Evolutionary conservation across 306 rosid species (phyloP), one percentile per base, ranked within the genome.

Genomic region (Coriaria nepalensis): DNA sequence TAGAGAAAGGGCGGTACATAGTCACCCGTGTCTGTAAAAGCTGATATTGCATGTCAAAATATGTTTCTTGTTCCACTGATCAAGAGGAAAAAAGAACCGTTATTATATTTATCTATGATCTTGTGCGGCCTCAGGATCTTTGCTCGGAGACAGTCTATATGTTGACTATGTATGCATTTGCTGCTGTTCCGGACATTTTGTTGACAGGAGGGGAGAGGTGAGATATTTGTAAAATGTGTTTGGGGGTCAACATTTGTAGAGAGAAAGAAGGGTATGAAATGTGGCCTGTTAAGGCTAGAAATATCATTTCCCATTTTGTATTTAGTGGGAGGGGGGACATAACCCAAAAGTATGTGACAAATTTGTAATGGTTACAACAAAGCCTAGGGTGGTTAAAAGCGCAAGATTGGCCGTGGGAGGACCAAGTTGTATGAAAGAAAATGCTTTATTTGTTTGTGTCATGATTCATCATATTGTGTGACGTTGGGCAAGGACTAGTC

Each of bases 1-100:
- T 88, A 44, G 95, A 80, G 67, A 83, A 78, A 63, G 96, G 96
- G 62, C 77, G 95, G 55, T 83, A 88, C 57, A 78, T 88, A 60
- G 77, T 77, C 38, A 78, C 96, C 4, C 78, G 79, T 5, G 69
- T 80, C 35, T 69, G 64, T 68, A 76, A 72, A 64, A 64, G 50
- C 36, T 74, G 69, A 59, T 70, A 57, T 65, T 36, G 52, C 47
- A 55, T 34, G 12, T 60, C 42, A 47, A 47, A 51, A 55, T 42
- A 47, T 41, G 49, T 38, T 48, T 43, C 35, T 20, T 38, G 66
- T 59, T 40, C 36, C 47, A 57, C 67, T 13, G 37, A 45, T 53
- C 42, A 33, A 55, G 72, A 55, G 52, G 49, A 38, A 58, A 10
- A 52, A 62, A 41, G 40, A 55, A 65, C 54, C 37, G 59, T 56